These are phyloP conservation scores for Colletotrichum euphorbiae DNA, from an alignment of 2,329 filamentous ascomycete species.

Conservation along the genomic window DNA sequence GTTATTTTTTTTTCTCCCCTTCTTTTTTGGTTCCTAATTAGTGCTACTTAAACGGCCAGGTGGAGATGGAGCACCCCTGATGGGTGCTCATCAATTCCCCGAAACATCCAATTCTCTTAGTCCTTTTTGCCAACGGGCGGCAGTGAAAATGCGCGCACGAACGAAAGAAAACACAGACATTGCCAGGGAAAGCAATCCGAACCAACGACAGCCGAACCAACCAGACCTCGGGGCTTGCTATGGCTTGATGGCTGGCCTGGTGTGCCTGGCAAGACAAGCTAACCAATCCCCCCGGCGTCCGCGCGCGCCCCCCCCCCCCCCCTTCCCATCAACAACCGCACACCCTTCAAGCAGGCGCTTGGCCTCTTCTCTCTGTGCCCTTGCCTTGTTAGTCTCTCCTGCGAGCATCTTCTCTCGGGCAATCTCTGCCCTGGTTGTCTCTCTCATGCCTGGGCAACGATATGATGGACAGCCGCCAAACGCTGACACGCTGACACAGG, in stretches of 20 bases:
- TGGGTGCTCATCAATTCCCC: constrained; percentile 19
- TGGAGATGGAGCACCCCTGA: constrained; percentile 16
- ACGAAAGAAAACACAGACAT: constrained; percentile 16
- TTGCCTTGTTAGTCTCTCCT: not conserved
- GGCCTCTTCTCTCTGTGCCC: constrained; percentile 22
- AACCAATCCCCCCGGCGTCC: constrained; percentile 18
- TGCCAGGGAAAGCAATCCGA: constrained; percentile 13
- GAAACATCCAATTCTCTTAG: constrained; percentile 31
- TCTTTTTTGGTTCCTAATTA: not conserved
- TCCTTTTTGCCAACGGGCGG: not conserved
- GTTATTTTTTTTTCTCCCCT: not conserved
- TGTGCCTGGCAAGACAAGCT: constrained; percentile 30
- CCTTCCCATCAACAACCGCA: constrained; percentile 5
- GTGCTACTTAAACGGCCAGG: constrained; percentile 3
- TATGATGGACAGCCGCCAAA: constrained; percentile 11
- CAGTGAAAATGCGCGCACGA: not conserved
- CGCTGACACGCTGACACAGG: constrained; percentile 10
- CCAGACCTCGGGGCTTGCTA: constrained; percentile 28
- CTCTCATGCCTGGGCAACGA: not conserved
- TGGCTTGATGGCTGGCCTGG: constrained; percentile 24
- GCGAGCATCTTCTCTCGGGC: not conserved
- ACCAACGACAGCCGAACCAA: constrained; percentile 33
- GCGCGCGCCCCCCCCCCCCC: not conserved
- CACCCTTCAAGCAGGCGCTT: constrained; percentile 26
- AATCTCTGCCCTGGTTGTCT: not conserved